phyloP scores from a whole-genome alignment of 805 yeast genomes.

The Starmerella stigmatis region DNA sequence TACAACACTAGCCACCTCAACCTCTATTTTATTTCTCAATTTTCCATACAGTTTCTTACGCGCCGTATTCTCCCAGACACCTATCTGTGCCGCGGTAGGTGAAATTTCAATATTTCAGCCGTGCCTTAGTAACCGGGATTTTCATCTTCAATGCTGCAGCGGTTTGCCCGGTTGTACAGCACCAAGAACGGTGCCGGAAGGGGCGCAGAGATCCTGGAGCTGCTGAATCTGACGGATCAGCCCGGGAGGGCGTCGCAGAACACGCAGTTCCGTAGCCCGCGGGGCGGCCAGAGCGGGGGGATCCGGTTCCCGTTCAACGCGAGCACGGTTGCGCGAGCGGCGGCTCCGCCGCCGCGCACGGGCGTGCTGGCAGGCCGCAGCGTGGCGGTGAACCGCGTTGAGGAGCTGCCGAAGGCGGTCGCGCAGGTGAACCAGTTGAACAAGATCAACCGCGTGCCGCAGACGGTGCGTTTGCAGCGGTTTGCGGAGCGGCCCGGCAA shows the following conservation, averaged over 20 bases:
- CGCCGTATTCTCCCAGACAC: neutral
- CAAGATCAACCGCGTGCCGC: slow-evolving; percentile 26
- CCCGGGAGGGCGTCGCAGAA: slow-evolving; percentile 1
- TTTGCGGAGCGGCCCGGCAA: slow-evolving; percentile 32
- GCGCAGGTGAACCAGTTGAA: slow-evolving; percentile 26
- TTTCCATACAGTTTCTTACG: too few relatives aligned
- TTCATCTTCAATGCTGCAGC: slow-evolving; percentile 8
- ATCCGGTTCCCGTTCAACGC: slow-evolving; percentile 5
- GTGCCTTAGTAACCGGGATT: neutral
- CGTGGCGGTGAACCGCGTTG: slow-evolving; percentile 24
- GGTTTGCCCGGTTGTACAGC: slow-evolving; percentile 4
- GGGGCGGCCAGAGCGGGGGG: slow-evolving; percentile 4
- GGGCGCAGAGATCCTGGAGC: slow-evolving; percentile 6
- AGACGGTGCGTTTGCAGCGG: slow-evolving; percentile 26
- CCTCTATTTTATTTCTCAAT: too few relatives aligned
- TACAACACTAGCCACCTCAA: too few relatives aligned
- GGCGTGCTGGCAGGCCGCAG: slow-evolving; percentile 30
- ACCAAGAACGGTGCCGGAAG: slow-evolving; percentile 2
- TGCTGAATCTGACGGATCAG: slow-evolving; percentile 6
- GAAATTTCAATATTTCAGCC: neutral
- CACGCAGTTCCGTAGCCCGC: slow-evolving; percentile 4
- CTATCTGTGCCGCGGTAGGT: too few relatives aligned
- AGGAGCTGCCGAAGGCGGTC: slow-evolving; percentile 23
- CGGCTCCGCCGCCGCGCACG: slow-evolving; percentile 26
- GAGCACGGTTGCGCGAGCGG: slow-evolving; percentile 4